Evolutionary conservation across 202 grass and related monocot genomes (phyloP).

Genomic region (Saccharum hybrid): DNA sequence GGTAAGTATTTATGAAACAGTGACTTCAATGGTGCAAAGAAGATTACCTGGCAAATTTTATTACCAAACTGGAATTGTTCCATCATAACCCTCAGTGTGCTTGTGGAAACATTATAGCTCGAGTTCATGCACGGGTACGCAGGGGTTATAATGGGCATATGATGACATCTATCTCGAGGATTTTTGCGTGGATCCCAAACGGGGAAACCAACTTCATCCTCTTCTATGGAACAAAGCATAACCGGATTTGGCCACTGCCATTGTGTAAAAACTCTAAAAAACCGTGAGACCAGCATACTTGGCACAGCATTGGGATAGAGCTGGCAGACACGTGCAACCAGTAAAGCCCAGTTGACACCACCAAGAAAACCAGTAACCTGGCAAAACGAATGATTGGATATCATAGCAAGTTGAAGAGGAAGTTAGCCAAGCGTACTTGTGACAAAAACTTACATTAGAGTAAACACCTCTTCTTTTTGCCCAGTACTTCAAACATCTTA

Average conservation of each 20-base stretch:
- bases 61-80: slow-evolving; percentile 90
- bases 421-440: background rate
- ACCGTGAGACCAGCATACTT: slow-evolving; percentile 89
- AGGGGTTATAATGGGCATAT: slow-evolving; percentile 98
- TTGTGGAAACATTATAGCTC: slow-evolving; percentile 95
- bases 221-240: slow-evolving; percentile 89
- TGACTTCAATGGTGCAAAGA: slow-evolving; percentile 23
- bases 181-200: slow-evolving; percentile 97
- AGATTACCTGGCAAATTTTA: slow-evolving; percentile 81
- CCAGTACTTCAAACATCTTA: slow-evolving; percentile 95
- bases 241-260: slow-evolving; percentile 96
- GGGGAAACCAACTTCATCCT: slow-evolving; percentile 86
- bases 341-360: slow-evolving; percentile 94
- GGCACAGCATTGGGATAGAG: slow-evolving; percentile 92
- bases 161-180: slow-evolving; percentile 79
- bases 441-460: slow-evolving; percentile 73
- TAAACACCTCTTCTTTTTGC: slow-evolving; percentile 92
- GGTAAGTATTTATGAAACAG: slow-evolving; percentile 36
- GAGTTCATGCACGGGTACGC: slow-evolving; percentile 99
- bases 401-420: background rate
- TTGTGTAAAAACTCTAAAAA: slow-evolving; percentile 91
- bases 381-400: background rate
- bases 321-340: slow-evolving; percentile 87
- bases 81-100: slow-evolving; percentile 89
- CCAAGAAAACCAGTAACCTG: slow-evolving; percentile 99